Conservation (phyloP, 768 basidiomycete species). For the Mycena vulgaris region DNA sequence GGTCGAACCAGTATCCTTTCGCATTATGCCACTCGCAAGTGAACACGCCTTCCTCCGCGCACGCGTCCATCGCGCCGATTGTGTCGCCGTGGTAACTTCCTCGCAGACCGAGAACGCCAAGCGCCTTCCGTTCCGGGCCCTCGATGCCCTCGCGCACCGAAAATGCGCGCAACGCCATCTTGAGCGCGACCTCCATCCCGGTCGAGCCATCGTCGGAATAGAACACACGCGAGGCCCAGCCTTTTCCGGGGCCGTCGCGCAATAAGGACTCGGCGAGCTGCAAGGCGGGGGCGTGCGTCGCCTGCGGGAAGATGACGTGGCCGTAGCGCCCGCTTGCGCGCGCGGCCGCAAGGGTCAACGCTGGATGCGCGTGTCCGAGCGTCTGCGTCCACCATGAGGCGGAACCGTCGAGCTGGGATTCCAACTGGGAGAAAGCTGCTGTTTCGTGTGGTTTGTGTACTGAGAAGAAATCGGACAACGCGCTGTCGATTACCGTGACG, state of each 20-base stretch:
- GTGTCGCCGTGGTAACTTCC: constrained; percentile 99
- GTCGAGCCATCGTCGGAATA: constrained; percentile 97
- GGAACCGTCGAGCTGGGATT: constrained; percentile 87
- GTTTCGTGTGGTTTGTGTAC: constrained; percentile 63
- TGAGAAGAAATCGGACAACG: constrained; percentile 89
- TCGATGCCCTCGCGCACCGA: constrained; percentile 62
- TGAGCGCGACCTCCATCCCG: constrained; percentile 97
- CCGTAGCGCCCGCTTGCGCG: constrained; percentile 94
- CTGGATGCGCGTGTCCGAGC: constrained; percentile 87
- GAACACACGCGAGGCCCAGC: constrained; percentile 94
- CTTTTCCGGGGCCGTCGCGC: constrained; percentile 81
- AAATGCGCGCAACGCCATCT: constrained; percentile 92
- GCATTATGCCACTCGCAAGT: constrained; percentile 97
- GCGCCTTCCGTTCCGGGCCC: constrained; percentile 58
- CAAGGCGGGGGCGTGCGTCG: constrained; percentile 89
- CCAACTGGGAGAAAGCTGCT: constrained; percentile 55
- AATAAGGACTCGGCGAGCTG: constrained; percentile 86
- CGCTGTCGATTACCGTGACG: constrained; percentile 94
- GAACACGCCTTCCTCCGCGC: constrained; percentile 84
- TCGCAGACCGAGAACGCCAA: constrained; percentile 88
- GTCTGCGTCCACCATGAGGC: constrained; percentile 98
- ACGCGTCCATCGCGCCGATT: constrained; percentile 66
- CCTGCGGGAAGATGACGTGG: constrained; percentile 96
- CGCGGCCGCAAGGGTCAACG: constrained; percentile 89
- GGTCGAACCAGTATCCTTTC: constrained; percentile 94